Evolutionary conservation across 1,284 basidiomycete species (phyloP), one percentile per base, ranked within the genome.

Genomic region (Laetiporus sulphureus): DNA sequence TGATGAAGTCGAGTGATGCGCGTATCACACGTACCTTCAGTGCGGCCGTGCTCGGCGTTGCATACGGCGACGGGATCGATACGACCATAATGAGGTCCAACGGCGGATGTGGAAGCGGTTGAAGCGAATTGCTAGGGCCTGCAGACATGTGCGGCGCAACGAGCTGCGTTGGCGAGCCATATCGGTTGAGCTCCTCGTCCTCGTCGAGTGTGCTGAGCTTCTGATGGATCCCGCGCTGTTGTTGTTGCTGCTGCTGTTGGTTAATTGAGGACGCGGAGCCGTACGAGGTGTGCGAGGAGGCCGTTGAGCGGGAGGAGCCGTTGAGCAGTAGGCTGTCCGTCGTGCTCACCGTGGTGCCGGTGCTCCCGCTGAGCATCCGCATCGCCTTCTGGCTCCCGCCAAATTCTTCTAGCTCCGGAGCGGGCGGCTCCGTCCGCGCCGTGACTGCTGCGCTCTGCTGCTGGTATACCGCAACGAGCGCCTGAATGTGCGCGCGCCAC

Each of bases 21-120:
- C 81, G 83, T 66, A 97, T 85, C 16, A 96, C 84, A 31, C 89
- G 81, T 37, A 86, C 57, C 64, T 95, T 96, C 52, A 96, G 76
- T 40, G 78, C 76, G 1, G 86, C 83, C 2, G 88, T 85, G 50
- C 83, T 84, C 11, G 79, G 81, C n/a, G 79, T 72, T 16, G 84
- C 73, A 34, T 69, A 72, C 0, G 79, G 74, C 5, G 83, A 75
- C 1, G 94, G 92, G 0, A 98, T 69, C 2, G 93, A 91, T 31
- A 98, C 67, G 42, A 97, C 89, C 40, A 98, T 74, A 55, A 97
- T 89, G 40, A 99, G 73, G 61, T 99, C 95, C 53, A 96, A 69
- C 0, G 92, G 77, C 0, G 93, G 84, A 59, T 97, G 93, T 13
- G 80, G 75, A 3, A 94, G 75, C 6, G 87, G 88, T 0, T 77